These are phyloP conservation scores for Podila epigama DNA, from an alignment of 192 early-diverging fungal species.

Conservation along the genomic window DNA sequence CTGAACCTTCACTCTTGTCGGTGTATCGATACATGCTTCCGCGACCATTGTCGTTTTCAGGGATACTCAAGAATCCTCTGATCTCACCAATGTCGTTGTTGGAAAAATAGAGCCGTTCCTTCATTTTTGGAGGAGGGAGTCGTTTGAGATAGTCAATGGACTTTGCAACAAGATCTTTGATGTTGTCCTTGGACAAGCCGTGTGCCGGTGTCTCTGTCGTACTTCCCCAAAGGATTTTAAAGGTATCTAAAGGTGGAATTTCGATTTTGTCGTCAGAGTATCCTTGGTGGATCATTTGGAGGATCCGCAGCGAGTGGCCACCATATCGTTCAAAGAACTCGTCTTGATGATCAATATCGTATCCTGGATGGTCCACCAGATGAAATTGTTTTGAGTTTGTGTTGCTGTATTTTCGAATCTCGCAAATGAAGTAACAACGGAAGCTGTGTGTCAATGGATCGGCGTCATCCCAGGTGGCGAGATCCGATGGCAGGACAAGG, in stretches of 20 bases:
- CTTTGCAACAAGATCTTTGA: background rate
- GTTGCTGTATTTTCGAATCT: background rate
- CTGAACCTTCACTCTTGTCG: too few relatives aligned
- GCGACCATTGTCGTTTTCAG: too few relatives aligned
- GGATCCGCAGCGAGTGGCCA: background rate
- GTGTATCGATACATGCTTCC: too few relatives aligned
- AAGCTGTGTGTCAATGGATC: background rate
- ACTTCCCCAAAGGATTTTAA: background rate
- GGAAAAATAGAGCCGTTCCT: too few relatives aligned
- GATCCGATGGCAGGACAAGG: background rate
- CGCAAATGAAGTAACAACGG: background rate
- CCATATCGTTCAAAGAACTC: background rate
- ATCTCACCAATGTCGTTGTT: too few relatives aligned
- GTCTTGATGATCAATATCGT: background rate
- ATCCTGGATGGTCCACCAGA: background rate
- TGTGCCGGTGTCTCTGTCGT: background rate
- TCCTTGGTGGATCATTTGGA: background rate
- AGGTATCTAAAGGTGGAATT: background rate
- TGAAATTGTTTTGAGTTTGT: background rate
- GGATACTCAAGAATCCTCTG: too few relatives aligned
- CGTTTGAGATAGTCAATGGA: background rate
- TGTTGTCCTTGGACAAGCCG: background rate
- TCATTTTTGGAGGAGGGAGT: background rate
- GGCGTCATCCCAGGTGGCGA: background rate
- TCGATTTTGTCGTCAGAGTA: background rate